Conservation (phyloP, 2,329 filamentous ascomycete species). For the Coniella vitis region DNA sequence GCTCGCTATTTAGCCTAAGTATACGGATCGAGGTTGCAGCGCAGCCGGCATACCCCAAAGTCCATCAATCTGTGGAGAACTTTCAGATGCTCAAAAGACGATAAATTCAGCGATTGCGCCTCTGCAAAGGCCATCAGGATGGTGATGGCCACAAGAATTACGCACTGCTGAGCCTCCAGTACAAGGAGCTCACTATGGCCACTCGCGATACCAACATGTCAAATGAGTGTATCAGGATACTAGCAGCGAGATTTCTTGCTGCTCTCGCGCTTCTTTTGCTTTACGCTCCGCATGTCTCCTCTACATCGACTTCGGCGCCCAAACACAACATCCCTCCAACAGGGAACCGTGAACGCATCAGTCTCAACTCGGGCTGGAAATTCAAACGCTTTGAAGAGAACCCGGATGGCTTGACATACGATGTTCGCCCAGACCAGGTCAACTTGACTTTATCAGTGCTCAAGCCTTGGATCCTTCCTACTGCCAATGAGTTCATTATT, state of each 20-base stretch:
- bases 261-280: neutral
- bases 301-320: neutral
- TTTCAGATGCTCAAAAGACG: too few species aligned
- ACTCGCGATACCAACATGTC: too few species aligned
- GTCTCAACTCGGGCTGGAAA: conserved; percentile 4
- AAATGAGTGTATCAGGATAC: too few species aligned
- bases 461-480: conserved; percentile 12
- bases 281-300: neutral
- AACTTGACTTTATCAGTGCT: conserved; percentile 3
- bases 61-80: too few species aligned
- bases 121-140: too few species aligned
- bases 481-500: conserved; percentile 6
- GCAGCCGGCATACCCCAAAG: too few species aligned
- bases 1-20: too few species aligned
- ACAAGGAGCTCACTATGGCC: too few species aligned
- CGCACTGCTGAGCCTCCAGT: too few species aligned
- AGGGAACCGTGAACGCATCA: conserved; percentile 2
- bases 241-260: neutral
- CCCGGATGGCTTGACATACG: conserved; percentile 10
- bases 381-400: conserved; percentile 8
- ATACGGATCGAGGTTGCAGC: too few species aligned
- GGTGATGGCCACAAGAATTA: too few species aligned
- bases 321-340: neutral
- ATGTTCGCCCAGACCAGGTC: conserved; percentile 9
- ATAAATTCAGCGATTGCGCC: too few species aligned